phyloP scores from a whole-genome alignment of 768 basidiomycete genomes.

The Austroboletus eburneus region DNA sequence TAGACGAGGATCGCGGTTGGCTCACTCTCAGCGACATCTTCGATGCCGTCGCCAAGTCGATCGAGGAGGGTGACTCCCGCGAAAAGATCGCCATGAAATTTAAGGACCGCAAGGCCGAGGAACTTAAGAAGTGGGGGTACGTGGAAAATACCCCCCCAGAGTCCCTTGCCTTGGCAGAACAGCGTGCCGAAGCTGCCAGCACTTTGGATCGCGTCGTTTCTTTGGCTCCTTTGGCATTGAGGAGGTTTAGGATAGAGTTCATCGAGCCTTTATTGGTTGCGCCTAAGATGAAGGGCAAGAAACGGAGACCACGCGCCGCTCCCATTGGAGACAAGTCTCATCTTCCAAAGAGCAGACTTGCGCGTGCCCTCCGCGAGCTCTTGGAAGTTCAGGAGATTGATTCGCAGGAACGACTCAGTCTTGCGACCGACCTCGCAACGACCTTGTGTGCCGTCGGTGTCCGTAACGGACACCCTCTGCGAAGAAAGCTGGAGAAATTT shows the following conservation, averaged over 20 bases:
- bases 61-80: conserved; percentile 49
- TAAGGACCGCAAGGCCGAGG: conserved; percentile 55
- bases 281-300: conserved; percentile 55
- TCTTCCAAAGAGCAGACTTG: conserved; percentile 60
- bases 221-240: conserved; percentile 58
- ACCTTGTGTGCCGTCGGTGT: conserved; percentile 53
- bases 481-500: conserved; percentile 64
- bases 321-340: conserved; percentile 33
- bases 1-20: conserved; percentile 80
- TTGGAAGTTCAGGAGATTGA: conserved; percentile 50
- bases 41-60: conserved; percentile 52
- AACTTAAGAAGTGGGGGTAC: conserved; percentile 72
- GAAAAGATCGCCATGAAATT: conserved; percentile 56
- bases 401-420: conserved; percentile 40
- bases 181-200: conserved; percentile 73
- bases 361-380: conserved; percentile 62
- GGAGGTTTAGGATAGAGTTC: conserved; percentile 69
- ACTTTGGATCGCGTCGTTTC: conserved; percentile 61
- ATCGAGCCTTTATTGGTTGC: conserved; percentile 63
- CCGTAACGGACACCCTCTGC: conserved; percentile 59
- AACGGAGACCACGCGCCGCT: conserved; percentile 48
- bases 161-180: conserved; percentile 53
- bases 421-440: conserved; percentile 49
- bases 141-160: conserved; percentile 47
- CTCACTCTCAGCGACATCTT: conserved; percentile 62